phyloP scores from a whole-genome alignment of 1,139 yeast species.

The Candida sp. region DNA sequence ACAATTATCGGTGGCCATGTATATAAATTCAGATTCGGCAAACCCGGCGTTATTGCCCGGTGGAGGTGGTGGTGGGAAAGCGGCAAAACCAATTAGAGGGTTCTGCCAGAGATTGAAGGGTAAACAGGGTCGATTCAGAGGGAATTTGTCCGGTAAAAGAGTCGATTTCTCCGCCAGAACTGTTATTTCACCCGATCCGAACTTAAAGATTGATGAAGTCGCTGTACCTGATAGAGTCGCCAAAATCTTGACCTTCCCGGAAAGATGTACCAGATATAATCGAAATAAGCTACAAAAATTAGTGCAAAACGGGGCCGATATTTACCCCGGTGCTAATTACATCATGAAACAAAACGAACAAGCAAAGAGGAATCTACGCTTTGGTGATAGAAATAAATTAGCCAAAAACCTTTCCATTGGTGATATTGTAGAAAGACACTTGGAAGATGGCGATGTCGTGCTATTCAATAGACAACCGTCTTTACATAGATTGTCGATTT shows the following conservation, averaged over 20 bases:
- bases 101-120: constrained; percentile 97
- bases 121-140: constrained; percentile 98
- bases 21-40: constrained; percentile 95
- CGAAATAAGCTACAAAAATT: constrained; percentile 69
- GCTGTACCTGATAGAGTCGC: constrained; percentile 99
- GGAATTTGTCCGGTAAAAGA: constrained; percentile 96
- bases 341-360: constrained; percentile 78
- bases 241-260: constrained; percentile 93
- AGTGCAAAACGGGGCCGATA: constrained; percentile 79
- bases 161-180: constrained; percentile 99
- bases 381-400: constrained; percentile 77
- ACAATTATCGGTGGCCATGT: constrained; percentile 95
- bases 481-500: constrained; percentile 87
- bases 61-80: constrained; percentile 50
- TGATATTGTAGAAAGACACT: constrained; percentile 95
- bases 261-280: constrained; percentile 88
- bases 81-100: constrained; percentile 86
- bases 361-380: constrained; percentile 83
- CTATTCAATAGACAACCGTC: constrained; percentile 98
- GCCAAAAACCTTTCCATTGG: constrained; percentile 81
- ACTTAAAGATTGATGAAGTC: constrained; percentile 89
- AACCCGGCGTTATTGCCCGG: constrained; percentile 73
- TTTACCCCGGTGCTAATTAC: constrained; percentile 97
- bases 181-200: constrained; percentile 98
- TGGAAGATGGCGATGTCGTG: constrained; percentile 96